phyloP scores from a whole-genome alignment of 495 filamentous ascomycete species.

The Jackrogersella multiformis region DNA sequence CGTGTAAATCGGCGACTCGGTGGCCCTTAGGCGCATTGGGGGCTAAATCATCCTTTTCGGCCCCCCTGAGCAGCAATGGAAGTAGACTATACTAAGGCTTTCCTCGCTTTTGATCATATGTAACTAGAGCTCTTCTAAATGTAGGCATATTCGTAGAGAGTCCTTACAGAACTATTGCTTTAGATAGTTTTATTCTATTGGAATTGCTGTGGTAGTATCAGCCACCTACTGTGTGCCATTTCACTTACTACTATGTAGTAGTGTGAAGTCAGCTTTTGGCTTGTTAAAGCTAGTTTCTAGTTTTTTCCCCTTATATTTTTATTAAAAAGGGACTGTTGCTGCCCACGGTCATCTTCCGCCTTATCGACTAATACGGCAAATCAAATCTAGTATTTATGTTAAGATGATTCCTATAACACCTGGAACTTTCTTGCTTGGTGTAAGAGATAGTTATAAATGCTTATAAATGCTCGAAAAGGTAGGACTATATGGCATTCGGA shows the following conservation, averaged over 20 bases:
- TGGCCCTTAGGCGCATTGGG: background rate
- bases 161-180: too few species aligned
- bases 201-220: background rate
- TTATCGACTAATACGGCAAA: too few species aligned
- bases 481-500: background rate
- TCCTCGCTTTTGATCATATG: background rate
- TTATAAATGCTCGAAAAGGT: too few species aligned
- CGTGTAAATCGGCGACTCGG: conserved; percentile 6
- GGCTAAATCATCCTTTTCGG: background rate
- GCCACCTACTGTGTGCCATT: background rate
- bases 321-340: too few species aligned
- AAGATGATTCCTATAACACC: too few species aligned
- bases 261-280: too few species aligned
- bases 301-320: too few species aligned
- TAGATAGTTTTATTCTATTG: too few species aligned
- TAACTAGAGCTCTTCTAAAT: background rate
- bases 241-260: background rate
- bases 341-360: too few species aligned
- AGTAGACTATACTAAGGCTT: background rate
- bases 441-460: background rate
- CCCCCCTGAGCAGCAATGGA: background rate
- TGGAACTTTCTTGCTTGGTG: background rate
- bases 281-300: too few species aligned
- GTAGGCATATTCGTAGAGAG: background rate
- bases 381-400: too few species aligned